Base-by-base conservation (phyloP, 2,329 filamentous ascomycete species). In the Chaetomium olivaceum region DNA sequence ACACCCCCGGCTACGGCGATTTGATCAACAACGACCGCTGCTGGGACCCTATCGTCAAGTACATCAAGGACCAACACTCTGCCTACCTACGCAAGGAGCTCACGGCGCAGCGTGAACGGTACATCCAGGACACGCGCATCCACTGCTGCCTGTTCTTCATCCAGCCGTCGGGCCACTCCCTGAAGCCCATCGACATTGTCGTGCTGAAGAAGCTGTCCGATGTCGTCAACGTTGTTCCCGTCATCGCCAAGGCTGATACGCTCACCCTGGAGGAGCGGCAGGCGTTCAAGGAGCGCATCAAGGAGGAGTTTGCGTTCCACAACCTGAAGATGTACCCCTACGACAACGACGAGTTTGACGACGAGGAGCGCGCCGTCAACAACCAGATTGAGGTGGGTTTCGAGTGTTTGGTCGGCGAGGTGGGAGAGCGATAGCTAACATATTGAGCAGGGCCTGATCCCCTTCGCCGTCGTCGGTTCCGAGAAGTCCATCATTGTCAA, bases 321-420 rank as follows among this genome's bases (percentile, higher is more conserved):
- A 98, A 98, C 86, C 88, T 99, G 76, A 94, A 97, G 86, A 99
- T 99, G 95, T 99, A 96, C 85, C 95, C 95, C 67, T 99, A 99
- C 80, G 95, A 99, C 80, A 98, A 97, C 78, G 95, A 99, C 75
- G 95, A 99, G 85, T 90, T 98, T 74, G 95, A 99, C 77, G 91
- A 95, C 71, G 95, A 99, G 84, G 95, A 99, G 84, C 90, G 92
- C 74, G 89, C 89, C 68, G 85, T 96, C 81, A 98, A 98, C 83
- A 89, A 88, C 66, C 91, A 96, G 78, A 99, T 99, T 83, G 98
- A 98, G 91, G 93, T 96, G 81, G 33, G 68, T 68, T 81, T 74
- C 48, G 11, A 19, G 48, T 14, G 9, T 29, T 33, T 7, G 3
- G 16, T 21, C 21, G 3, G 23, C 19, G 1, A 12, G 27, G 23